Percentiles rank a stretch among this genome's conserved stretches.
These are phyloP conservation scores for Dactylonectria estremocensis DNA, from an alignment of 2,329 filamentous ascomycete genomes.

Conservation along the genomic window DNA sequence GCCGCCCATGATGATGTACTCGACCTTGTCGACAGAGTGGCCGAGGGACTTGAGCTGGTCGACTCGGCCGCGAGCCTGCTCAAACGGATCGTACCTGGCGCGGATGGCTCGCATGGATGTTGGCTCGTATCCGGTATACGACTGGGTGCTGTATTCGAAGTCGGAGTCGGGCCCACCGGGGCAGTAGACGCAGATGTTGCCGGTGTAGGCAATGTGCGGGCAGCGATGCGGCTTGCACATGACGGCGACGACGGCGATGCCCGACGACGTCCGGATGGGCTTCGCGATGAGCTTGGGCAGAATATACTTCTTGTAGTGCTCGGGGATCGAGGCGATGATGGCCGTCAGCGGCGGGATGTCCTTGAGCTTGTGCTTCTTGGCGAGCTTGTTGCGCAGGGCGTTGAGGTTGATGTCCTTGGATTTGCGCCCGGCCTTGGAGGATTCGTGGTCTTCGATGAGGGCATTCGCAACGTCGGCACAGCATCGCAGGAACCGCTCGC, in stretches of 20 bases:
- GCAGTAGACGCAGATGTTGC: slow-evolving; percentile 99
- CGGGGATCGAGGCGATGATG: slow-evolving; percentile 98
- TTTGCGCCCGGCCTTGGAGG: slow-evolving; percentile 80
- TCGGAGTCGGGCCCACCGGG: slow-evolving; percentile 97
- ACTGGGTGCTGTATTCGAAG: slow-evolving; percentile 99
- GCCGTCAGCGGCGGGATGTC: slow-evolving; percentile 93
- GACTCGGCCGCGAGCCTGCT: slow-evolving; percentile 94
- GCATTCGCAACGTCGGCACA: slow-evolving; percentile 96
- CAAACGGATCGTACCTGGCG: slow-evolving; percentile 96
- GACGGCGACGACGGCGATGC: slow-evolving; percentile 97
- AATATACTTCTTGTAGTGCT: slow-evolving; percentile 99
- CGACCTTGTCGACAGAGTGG: slow-evolving; percentile 98
- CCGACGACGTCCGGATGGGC: slow-evolving; percentile 94
- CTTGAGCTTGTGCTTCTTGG: slow-evolving; percentile 92
- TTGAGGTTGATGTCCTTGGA: slow-evolving; percentile 95
- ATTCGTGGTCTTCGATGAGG: slow-evolving; percentile 94
- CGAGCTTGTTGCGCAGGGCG: slow-evolving; percentile 84
- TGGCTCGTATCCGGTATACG: slow-evolving; percentile 98
- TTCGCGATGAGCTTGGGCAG: slow-evolving; percentile 96
- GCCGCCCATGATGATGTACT: slow-evolving; percentile 99
- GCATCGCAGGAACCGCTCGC: slow-evolving; percentile 92
- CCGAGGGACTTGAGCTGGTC: slow-evolving; percentile 97
- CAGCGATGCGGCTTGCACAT: slow-evolving; percentile 99
- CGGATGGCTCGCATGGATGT: slow-evolving; percentile 99
- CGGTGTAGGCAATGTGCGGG: slow-evolving; percentile 97